A percentile compares a stretch with the other conserved stretches of the same genome.
These are phyloP conservation scores for Knoxdaviesia capensis DNA, from an alignment of 2,329 filamentous ascomycete species.

Conservation along the genomic window DNA sequence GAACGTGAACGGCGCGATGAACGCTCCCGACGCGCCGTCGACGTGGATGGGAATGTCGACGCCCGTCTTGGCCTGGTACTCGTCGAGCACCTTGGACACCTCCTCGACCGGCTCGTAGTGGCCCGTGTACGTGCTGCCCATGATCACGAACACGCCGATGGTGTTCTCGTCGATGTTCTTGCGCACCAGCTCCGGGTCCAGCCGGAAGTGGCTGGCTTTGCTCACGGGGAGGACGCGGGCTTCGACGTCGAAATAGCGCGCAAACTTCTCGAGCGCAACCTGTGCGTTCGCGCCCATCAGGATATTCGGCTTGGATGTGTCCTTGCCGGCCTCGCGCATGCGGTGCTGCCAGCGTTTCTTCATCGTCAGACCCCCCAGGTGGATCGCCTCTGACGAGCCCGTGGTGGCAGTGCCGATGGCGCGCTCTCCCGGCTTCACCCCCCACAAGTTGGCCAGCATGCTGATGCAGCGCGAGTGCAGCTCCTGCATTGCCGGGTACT, in stretches of 20 bases:
- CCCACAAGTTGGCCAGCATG: slow-evolving; percentile 49
- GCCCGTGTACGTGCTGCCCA: slow-evolving; percentile 50
- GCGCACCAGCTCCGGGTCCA: slow-evolving; percentile 43
- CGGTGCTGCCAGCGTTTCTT: slow-evolving; percentile 55
- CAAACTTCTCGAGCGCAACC: slow-evolving; percentile 54
- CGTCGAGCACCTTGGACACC: slow-evolving; percentile 43
- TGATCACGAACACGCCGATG: slow-evolving; percentile 54
- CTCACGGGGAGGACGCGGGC: slow-evolving; percentile 42
- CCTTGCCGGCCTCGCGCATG: slow-evolving; percentile 37
- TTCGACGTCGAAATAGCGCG: slow-evolving; percentile 55
- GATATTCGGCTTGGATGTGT: slow-evolving; percentile 46
- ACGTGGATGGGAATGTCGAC: slow-evolving; percentile 48
- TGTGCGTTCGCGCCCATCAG: slow-evolving; percentile 58
- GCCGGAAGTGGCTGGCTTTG: slow-evolving; percentile 35
- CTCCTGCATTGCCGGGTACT: slow-evolving; percentile 34
- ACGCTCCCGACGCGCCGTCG: slow-evolving; percentile 39
- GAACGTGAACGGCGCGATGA: slow-evolving; percentile 40
- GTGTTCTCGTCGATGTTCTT: slow-evolving; percentile 57
- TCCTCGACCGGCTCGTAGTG: slow-evolving; percentile 55
- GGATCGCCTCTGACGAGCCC: slow-evolving; percentile 51
- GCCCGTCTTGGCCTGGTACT: slow-evolving; percentile 39
- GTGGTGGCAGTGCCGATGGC: slow-evolving; percentile 51
- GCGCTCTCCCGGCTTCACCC: slow-evolving; percentile 36
- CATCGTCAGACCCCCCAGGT: slow-evolving; percentile 52
- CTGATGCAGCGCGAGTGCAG: slow-evolving; percentile 49